A percentile compares a stretch with the other conserved stretches of the same genome.
Conservation (phyloP, 2,329 filamentous ascomycete species). For the Blastomyces silverae region DNA sequence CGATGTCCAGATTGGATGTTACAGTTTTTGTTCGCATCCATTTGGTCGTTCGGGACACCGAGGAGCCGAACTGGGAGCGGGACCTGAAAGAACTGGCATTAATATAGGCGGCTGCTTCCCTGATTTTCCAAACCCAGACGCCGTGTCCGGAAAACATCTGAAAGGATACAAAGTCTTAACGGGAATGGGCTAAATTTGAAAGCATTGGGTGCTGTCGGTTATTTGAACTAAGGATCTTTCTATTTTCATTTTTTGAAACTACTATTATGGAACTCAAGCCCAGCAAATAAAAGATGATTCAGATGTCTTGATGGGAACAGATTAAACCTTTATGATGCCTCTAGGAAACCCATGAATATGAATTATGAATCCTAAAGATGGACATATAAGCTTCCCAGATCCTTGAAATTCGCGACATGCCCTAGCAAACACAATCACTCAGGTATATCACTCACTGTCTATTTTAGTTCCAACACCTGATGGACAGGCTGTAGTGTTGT, state of each 20-base stretch:
- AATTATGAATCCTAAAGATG: not conserved
- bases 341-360: not conserved
- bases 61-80: too few relatives aligned
- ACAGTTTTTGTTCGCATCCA: too few relatives aligned
- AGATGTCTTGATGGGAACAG: not conserved
- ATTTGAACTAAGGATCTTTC: not conserved
- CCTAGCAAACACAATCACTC: not conserved
- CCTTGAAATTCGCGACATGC: not conserved
- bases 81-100: too few relatives aligned
- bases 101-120: too few relatives aligned
- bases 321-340: not conserved
- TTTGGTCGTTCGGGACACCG: too few relatives aligned
- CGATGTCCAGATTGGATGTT: too few relatives aligned
- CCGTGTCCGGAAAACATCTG: too few relatives aligned
- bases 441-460: not conserved
- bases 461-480: not conserved
- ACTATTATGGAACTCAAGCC: not conserved
- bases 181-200: not conserved
- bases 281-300: not conserved
- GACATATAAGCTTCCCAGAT: not conserved
- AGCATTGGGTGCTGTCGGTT: not conserved
- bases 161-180: not conserved
- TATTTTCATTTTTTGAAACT: not conserved
- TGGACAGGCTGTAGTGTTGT: constrained; percentile 20
- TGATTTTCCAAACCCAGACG: too few relatives aligned